Evolutionary conservation across 1,284 basidiomycete genomes (phyloP).

Genomic region (Amylostereum areolatum): DNA sequence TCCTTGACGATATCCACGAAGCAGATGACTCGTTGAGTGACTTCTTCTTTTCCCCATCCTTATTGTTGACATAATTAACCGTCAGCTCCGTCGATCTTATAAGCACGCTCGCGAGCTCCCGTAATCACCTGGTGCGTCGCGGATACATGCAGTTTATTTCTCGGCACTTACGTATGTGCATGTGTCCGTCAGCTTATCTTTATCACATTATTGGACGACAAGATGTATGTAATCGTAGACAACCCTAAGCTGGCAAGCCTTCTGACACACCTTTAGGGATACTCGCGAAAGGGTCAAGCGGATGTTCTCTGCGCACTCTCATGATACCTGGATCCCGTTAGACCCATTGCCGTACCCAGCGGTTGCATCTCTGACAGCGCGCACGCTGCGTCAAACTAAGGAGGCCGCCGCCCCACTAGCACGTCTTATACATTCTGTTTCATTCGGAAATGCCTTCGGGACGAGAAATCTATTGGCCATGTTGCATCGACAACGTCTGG

Average conservation of each 20-base stretch:
- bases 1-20: constrained; percentile 68
- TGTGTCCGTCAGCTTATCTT: constrained; percentile 47
- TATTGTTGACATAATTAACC: neutral
- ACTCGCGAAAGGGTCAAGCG: constrained; percentile 43
- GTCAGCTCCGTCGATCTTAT: constrained; percentile 57
- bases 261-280: constrained; percentile 21
- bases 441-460: constrained; percentile 62
- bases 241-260: too few relatives aligned
- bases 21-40: constrained; percentile 57
- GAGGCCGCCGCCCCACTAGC: constrained; percentile 51
- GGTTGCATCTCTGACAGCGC: constrained; percentile 51
- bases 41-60: neutral
- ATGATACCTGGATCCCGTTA: constrained; percentile 59
- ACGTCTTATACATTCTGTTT: constrained; percentile 47
- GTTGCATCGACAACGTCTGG: constrained; percentile 40
- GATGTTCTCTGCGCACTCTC: constrained; percentile 51
- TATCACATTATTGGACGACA: constrained; percentile 56
- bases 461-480: constrained; percentile 48
- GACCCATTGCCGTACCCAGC: constrained; percentile 53
- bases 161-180: constrained; percentile 4
- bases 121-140: constrained; percentile 50
- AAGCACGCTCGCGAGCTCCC: constrained; percentile 54
- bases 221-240: constrained; percentile 41
- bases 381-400: constrained; percentile 52
- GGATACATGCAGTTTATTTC: neutral